phyloP scores from a whole-genome alignment of 768 basidiomycete species.

The Vishniacozyma victoriae region DNA sequence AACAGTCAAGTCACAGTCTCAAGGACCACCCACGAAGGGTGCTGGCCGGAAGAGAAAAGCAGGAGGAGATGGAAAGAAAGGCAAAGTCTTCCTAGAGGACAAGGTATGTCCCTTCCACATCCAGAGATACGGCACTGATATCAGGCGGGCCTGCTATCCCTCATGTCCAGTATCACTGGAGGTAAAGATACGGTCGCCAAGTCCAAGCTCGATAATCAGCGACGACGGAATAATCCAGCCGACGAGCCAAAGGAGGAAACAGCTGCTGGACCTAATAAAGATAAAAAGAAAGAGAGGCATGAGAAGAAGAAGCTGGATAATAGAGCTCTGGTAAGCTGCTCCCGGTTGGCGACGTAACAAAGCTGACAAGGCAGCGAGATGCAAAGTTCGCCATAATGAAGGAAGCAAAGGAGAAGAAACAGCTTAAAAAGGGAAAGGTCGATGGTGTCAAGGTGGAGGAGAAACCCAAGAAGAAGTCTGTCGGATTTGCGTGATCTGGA shows the following conservation, averaged over 20 bases:
- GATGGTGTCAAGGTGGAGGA: neutral
- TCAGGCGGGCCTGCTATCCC: conserved; percentile 6
- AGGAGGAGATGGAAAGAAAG: conserved; percentile 33
- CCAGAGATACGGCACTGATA: neutral
- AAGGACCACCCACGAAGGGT: no score
- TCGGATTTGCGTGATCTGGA: conserved; percentile 1
- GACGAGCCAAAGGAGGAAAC: neutral
- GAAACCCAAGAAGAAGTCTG: conserved; percentile 1
- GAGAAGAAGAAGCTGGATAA: conserved; percentile 3
- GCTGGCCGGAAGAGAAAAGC: conserved; percentile 17
- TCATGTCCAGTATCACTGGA: conserved; percentile 8
- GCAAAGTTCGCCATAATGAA: neutral
- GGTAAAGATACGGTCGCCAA: neutral
- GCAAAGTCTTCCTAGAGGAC: conserved; percentile 29
- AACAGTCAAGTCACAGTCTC: no score
- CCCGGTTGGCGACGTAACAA: neutral
- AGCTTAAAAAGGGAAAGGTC: neutral
- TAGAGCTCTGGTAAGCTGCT: conserved; percentile 2
- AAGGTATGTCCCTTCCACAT: conserved; percentile 27
- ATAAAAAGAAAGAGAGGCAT: conserved; percentile 2
- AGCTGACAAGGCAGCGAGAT: neutral
- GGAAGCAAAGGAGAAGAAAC: conserved; percentile 7
- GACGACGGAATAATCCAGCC: neutral
- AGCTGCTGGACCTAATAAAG: neutral
- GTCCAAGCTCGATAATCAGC: conserved; percentile 1